Percentiles rank a stretch among this genome's conserved stretches.
phyloP scores from a whole-genome alignment of 2,329 filamentous ascomycete genomes.

The Penicillium digitatum region DNA sequence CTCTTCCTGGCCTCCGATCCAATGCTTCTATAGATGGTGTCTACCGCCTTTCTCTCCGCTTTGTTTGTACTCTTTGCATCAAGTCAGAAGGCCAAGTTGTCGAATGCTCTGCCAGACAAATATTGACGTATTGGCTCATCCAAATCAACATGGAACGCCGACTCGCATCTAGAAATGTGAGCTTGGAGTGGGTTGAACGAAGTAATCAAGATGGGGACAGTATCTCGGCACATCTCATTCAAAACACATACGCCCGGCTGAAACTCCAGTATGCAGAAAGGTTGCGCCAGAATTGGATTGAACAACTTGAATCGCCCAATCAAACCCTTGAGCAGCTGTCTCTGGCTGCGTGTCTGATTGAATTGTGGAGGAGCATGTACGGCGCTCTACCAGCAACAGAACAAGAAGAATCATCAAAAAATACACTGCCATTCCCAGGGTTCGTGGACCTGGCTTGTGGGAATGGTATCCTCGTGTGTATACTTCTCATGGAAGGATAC shows the following conservation, averaged over 20 bases:
- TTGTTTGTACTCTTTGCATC: background rate
- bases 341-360: constrained; percentile 88
- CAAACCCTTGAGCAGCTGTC: constrained; percentile 93
- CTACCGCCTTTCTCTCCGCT: constrained; percentile 1
- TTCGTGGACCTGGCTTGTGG: constrained; percentile 97
- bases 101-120: constrained; percentile 1
- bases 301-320: constrained; percentile 80
- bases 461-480: constrained; percentile 82
- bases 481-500: constrained; percentile 78
- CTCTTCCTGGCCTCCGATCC: background rate
- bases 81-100: background rate
- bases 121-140: background rate
- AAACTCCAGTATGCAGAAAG: constrained; percentile 72
- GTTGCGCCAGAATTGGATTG: constrained; percentile 74
- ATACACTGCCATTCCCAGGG: constrained; percentile 61
- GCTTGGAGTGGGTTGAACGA: constrained; percentile 1
- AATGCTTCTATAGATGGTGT: background rate
- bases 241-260: constrained; percentile 75
- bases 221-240: constrained; percentile 70
- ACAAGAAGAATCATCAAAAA: background rate
- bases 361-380: constrained; percentile 88
- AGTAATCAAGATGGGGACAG: constrained; percentile 49
- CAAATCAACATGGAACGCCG: constrained; percentile 1
- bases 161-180: constrained; percentile 1
- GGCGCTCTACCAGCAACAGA: constrained; percentile 26